phyloP scores from a whole-genome alignment of 2,329 filamentous ascomycete species.

The Fusarium sublunatum region DNA sequence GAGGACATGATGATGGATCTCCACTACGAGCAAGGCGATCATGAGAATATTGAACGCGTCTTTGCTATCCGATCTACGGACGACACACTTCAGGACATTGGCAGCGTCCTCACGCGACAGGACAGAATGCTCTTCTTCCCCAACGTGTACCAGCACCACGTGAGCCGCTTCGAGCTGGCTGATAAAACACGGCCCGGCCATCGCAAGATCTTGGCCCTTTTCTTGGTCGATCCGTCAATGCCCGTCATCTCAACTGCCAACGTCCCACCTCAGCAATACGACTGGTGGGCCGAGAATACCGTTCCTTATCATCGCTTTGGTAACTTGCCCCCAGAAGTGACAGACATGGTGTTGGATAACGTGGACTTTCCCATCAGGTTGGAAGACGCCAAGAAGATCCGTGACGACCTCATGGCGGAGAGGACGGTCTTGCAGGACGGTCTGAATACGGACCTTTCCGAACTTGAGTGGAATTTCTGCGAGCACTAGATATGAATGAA shows the following conservation, averaged over 20 bases:
- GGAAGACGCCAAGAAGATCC: conserved; percentile 28
- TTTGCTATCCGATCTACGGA: conserved; percentile 49
- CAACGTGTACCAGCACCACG: conserved; percentile 64
- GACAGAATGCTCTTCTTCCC: conserved; percentile 67
- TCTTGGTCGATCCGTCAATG: conserved; percentile 67
- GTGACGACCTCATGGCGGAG: conserved; percentile 29
- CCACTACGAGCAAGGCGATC: conserved; percentile 50
- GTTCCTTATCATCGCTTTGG: conserved; percentile 7
- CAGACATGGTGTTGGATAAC: conserved; percentile 26
- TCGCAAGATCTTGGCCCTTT: conserved; percentile 69
- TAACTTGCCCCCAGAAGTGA: conserved; percentile 29
- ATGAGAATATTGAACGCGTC: conserved; percentile 48
- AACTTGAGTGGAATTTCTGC: conserved; percentile 33
- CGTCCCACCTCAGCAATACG: conserved; percentile 57
- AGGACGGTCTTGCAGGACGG: conserved; percentile 15
- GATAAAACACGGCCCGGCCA: conserved; percentile 66
- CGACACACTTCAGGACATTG: conserved; percentile 53
- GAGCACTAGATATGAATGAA: conserved; percentile 18
- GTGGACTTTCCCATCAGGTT: conserved; percentile 35
- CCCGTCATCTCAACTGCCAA: conserved; percentile 58
- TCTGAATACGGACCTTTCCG: not conserved
- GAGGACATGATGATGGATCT: conserved; percentile 45
- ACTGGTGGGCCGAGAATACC: conserved; percentile 50
- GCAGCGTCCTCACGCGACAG: conserved; percentile 58
- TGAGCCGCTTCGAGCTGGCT: conserved; percentile 61